phyloP scores from a whole-genome alignment of 345 rosid genomes.

The Eucalyptus marginata region DNA sequence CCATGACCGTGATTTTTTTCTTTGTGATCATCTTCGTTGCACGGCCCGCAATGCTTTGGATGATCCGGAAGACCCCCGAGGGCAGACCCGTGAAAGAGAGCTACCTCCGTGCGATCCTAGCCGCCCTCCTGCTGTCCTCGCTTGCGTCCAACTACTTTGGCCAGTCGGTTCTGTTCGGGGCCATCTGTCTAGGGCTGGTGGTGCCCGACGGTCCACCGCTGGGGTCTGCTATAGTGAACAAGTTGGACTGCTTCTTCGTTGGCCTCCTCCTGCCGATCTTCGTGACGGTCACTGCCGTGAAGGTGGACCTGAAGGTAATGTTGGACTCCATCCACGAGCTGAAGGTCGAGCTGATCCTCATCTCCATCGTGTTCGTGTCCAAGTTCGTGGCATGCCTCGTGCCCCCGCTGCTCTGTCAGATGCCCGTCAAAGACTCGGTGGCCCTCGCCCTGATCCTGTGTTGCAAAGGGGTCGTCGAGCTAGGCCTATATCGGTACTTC shows the following conservation, averaged over 20 bases:
- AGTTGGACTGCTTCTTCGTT: constrained; percentile 13
- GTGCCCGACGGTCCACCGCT: constrained; percentile 34
- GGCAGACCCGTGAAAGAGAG: constrained; percentile 14
- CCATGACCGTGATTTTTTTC: background rate
- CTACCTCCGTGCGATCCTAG: constrained; percentile 1
- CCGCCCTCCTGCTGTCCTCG: constrained; percentile 2
- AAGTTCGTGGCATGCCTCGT: background rate
- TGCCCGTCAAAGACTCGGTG: background rate
- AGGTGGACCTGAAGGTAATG: background rate
- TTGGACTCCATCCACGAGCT: background rate
- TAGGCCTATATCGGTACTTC: background rate
- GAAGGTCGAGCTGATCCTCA: background rate
- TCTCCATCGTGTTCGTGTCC: background rate
- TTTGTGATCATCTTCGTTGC: background rate
- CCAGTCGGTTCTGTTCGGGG: background rate
- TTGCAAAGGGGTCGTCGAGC: constrained; percentile 1
- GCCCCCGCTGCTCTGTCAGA: background rate
- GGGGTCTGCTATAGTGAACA: constrained; percentile 20
- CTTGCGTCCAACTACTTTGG: constrained; percentile 3
- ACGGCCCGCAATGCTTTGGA: constrained; percentile 11
- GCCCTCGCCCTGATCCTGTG: background rate
- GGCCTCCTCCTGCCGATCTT: constrained; percentile 14
- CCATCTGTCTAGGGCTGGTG: constrained; percentile 14
- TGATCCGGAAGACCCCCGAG: constrained; percentile 9
- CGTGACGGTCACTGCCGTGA: constrained; percentile 2